phyloP scores from a whole-genome alignment of 208 protist species.

The Angomonas ambiguus region DNA sequence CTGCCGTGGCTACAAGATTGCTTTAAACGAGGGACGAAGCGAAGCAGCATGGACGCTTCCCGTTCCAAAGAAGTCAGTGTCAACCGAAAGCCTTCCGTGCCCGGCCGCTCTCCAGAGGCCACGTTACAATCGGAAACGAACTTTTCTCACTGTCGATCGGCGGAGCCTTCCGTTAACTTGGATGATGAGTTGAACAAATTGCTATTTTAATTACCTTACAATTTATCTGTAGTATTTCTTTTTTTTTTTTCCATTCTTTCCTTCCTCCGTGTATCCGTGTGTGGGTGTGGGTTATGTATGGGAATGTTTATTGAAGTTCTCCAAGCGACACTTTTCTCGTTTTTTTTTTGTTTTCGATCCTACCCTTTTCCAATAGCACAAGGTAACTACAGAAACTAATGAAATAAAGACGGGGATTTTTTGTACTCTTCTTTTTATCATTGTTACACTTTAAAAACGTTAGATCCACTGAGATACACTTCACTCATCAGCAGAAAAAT shows the following conservation, averaged over 20 bases:
- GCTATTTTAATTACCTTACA: constrained; percentile 7
- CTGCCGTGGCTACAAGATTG: neutral
- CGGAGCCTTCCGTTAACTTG: constrained; percentile 19
- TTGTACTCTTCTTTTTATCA: neutral
- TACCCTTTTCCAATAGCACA: no score
- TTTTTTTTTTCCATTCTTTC: constrained; percentile 3
- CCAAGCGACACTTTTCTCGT: neutral
- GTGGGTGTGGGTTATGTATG: neutral
- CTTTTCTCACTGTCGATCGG: neutral
- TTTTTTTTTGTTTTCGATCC: no score
- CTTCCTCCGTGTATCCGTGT: constrained; percentile 10
- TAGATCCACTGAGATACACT: neutral
- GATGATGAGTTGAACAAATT: constrained; percentile 21
- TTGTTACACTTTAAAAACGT: neutral
- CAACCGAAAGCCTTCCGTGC: neutral
- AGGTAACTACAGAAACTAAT: no score
- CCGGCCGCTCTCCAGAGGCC: neutral
- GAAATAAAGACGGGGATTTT: no score
- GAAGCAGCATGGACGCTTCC: neutral
- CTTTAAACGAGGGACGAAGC: neutral
- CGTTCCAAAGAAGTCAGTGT: neutral
- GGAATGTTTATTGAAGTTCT: neutral
- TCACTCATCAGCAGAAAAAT: neutral
- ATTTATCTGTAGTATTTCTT: neutral
- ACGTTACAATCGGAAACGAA: neutral